Percentiles rank a stretch among this genome's conserved stretches.
phyloP scores from a whole-genome alignment of 23 red algal species.

The Gracilaria gracilis region DNA sequence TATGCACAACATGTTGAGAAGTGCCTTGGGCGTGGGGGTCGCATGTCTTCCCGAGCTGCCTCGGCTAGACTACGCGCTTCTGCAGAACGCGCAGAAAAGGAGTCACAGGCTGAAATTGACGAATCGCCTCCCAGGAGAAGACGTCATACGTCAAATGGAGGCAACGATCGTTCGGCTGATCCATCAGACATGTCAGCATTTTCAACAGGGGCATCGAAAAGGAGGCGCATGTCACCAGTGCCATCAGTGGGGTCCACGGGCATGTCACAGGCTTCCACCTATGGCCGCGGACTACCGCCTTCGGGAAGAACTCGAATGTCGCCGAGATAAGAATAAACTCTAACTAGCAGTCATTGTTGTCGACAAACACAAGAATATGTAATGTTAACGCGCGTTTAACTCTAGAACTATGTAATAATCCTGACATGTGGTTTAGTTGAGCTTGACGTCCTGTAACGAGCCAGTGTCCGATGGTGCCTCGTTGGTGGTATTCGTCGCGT shows the following conservation, averaged over 20 bases:
- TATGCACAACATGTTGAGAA: constrained; percentile 93
- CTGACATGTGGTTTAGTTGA: constrained; percentile 16
- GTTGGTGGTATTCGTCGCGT: not conserved
- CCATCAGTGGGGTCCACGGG: constrained; percentile 38
- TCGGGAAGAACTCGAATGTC: constrained; percentile 55
- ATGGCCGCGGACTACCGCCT: constrained; percentile 55
- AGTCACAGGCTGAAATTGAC: constrained; percentile 35
- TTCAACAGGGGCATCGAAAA: constrained; percentile 33
- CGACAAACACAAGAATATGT: constrained; percentile 24
- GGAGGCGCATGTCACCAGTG: constrained; percentile 57
- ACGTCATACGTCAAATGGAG: constrained; percentile 42
- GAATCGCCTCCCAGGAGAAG: constrained; percentile 44
- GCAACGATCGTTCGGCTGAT: constrained; percentile 31
- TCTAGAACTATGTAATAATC: not conserved
- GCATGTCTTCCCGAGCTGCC: constrained; percentile 74
- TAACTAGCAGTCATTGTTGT: constrained; percentile 43
- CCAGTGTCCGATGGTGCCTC: constrained; percentile 34
- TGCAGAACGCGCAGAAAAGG: constrained; percentile 72
- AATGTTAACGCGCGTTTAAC: not conserved
- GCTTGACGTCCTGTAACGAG: constrained; percentile 65
- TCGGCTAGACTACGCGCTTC: constrained; percentile 71
- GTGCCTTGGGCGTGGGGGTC: constrained; percentile 84
- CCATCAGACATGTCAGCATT: constrained; percentile 29
- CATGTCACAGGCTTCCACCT: constrained; percentile 13
- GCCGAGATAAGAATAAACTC: constrained; percentile 51